Evolutionary conservation across 129 eudicot species (phyloP).

Genomic region (Smallanthus sonchifolius): DNA sequence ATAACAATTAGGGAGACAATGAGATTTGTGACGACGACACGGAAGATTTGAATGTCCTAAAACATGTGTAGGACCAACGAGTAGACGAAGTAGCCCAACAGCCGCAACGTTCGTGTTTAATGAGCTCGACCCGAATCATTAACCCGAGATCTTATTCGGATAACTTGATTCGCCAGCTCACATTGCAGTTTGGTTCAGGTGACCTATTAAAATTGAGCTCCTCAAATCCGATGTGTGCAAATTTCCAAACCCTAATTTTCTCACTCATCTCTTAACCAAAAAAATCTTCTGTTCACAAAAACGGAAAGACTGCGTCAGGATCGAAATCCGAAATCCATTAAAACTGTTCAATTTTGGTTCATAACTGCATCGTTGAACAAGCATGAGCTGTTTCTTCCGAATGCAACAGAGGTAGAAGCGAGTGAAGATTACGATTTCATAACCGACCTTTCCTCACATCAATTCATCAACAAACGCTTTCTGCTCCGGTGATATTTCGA

Average conservation of each 20-base stretch:
- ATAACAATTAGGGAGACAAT: too few species aligned
- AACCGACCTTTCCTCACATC: neutral
- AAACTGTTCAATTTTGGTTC: slow-evolving; percentile 3
- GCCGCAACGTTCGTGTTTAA: neutral
- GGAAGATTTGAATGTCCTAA: too few species aligned
- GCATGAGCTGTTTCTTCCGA: slow-evolving; percentile 24
- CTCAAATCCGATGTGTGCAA: slow-evolving; percentile 2
- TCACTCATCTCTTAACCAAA: slow-evolving; percentile 16
- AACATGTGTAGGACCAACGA: too few species aligned
- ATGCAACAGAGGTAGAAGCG: slow-evolving; percentile 9
- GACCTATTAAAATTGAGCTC: slow-evolving; percentile 1
- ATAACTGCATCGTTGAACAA: slow-evolving; percentile 17
- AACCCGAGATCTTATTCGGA: neutral
- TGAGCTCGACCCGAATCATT: neutral
- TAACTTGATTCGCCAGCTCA: neutral
- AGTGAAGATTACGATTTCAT: slow-evolving; percentile 15
- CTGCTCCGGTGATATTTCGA: neutral
- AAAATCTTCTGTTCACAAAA: slow-evolving; percentile 11
- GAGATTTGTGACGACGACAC: too few species aligned
- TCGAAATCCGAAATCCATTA: slow-evolving; percentile 17
- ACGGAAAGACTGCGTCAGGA: neutral
- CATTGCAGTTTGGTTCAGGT: neutral
- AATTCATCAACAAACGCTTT: neutral
- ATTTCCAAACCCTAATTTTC: slow-evolving; percentile 31
- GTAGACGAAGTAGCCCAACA: too few species aligned